Base-by-base conservation (phyloP, 1,284 basidiomycete genomes). In the Volvariella surrecta region DNA sequence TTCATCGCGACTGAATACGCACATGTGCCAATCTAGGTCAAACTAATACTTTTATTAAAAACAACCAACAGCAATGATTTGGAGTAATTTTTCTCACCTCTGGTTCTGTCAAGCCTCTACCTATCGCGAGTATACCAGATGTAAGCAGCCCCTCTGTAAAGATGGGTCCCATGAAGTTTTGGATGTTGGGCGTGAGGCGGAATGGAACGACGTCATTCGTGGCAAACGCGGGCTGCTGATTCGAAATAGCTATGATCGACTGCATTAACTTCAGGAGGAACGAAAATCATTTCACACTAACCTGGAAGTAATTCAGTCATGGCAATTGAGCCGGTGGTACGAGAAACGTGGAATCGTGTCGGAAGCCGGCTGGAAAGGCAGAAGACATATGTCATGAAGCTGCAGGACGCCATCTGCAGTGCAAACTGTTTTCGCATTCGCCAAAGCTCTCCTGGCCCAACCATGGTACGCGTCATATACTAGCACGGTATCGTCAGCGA, bases 391-490 rank as follows among this genome's bases (percentile, higher is more conserved):
- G 93, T 96, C 73, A 96, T 84, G 73, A 99, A 99, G 54, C 88
- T 88, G 32, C 79, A 81, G 0, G 89, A 76, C 0, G 96, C 91
- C 35, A 91, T 73, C 59, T 99, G 94, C 35, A 88, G 65, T 8
- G 94, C 86, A 62, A 99, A 97, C 62, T 97, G 92, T 68, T 97
- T 99, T 50, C 96, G 82, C 80, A 98, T 91, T 49, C 90, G 77
- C 94, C 95, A 99, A 3, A 99, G 73, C 53, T 96, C 92, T 47
- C 80, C 79, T 1, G 95, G 82, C 3, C 76, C 77, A 20, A 74
- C 68, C 89, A 97, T 96, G 18, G 85, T 86, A 40, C 79, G 79
- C 37, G 82, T 74, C 82, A 99, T 89, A 60, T 92, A 99, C 88
- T 96, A 32, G 38, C 16, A 51, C 32, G 44, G 47, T 32, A 32